Evolutionary conservation across 2,329 filamentous ascomycete genomes (phyloP).

Genomic region (Diaporthe vaccinii): DNA sequence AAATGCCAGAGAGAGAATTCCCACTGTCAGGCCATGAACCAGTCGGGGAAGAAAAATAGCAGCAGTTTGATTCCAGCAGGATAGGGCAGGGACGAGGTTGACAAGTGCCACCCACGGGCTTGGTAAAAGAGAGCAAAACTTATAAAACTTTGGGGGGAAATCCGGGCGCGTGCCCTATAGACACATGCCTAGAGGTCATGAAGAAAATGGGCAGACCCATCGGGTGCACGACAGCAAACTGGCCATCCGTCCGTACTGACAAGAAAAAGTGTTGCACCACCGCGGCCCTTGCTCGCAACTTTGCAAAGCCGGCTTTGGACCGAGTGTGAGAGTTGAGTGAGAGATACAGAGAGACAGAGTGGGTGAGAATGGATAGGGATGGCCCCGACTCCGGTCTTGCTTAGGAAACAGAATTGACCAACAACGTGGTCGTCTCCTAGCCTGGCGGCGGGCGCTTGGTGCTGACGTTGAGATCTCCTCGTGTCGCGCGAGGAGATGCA

Average conservation of each 20-base stretch:
- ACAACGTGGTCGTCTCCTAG: background rate
- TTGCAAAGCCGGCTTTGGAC: conserved; percentile 19
- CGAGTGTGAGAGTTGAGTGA: background rate
- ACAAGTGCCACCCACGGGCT: background rate
- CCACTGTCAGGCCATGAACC: conserved; percentile 21
- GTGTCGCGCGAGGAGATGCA: conserved; percentile 29
- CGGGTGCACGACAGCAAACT: conserved; percentile 11
- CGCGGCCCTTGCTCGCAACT: background rate
- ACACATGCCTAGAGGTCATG: conserved; percentile 31
- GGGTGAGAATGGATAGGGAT: background rate
- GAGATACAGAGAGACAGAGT: background rate
- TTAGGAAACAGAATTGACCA: conserved; percentile 31
- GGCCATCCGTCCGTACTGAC: conserved; percentile 9
- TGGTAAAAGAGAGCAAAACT: background rate
- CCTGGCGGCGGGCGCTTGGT: background rate
- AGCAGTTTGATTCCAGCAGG: background rate
- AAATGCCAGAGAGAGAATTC: background rate
- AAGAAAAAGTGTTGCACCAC: conserved; percentile 8
- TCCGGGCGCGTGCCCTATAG: conserved; percentile 2
- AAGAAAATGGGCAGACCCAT: conserved; percentile 20
- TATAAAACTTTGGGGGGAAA: background rate
- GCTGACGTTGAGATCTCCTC: conserved; percentile 26
- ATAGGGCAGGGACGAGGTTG: background rate
- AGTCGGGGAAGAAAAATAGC: background rate
- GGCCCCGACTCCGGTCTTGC: background rate